Percentiles rank a stretch among this genome's conserved stretches.
Conservation (phyloP, 306 rosid genomes). For the Quercus bicolor region DNA sequence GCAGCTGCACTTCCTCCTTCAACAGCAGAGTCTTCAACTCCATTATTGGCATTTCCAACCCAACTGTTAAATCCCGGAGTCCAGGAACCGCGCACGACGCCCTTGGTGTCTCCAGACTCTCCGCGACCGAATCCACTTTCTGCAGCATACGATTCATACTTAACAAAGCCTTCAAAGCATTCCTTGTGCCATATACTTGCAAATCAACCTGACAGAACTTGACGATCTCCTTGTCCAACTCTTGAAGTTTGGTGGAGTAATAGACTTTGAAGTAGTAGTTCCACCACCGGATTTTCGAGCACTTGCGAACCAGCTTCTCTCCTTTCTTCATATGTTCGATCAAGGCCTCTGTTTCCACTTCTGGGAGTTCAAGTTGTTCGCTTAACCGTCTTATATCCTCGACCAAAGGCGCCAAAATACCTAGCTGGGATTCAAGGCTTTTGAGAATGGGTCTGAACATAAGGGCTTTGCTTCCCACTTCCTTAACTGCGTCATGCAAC, state of each 20-base stretch:
- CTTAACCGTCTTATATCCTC: no score
- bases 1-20: slow-evolving; percentile 12
- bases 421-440: no score
- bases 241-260: slow-evolving; percentile 33
- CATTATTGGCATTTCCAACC: slow-evolving; percentile 40
- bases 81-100: slow-evolving; percentile 29
- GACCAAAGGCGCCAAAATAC: no score
- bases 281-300: slow-evolving; percentile 34
- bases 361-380: slow-evolving; percentile 17
- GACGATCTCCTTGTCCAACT: slow-evolving; percentile 11
- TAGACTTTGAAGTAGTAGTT: slow-evolving; percentile 6
- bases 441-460: no score
- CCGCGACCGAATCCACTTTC: neutral
- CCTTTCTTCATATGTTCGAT: slow-evolving; percentile 21
- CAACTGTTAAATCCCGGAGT: slow-evolving; percentile 33
- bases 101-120: neutral
- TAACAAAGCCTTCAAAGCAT: neutral
- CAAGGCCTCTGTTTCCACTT: slow-evolving; percentile 17
- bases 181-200: slow-evolving; percentile 17
- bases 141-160: neutral
- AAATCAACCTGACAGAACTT: slow-evolving; percentile 20
- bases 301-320: slow-evolving; percentile 24
- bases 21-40: slow-evolving; percentile 48
- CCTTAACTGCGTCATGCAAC: no score
- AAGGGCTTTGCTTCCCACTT: no score